Evolutionary conservation across 345 rosid genomes (phyloP).

Genomic region (Brassica juncea): DNA sequence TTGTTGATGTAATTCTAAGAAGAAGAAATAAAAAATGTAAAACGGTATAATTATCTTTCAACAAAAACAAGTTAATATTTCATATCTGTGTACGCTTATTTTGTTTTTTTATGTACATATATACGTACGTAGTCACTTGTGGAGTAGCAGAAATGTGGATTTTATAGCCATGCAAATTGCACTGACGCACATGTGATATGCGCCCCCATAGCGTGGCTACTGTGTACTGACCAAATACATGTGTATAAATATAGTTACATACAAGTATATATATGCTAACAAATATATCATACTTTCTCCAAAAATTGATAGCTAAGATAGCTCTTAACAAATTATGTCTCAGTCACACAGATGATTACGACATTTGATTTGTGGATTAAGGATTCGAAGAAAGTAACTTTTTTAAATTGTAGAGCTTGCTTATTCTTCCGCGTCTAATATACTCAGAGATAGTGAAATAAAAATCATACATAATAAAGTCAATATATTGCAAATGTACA

Average conservation of each 20-base stretch:
- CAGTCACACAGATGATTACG: not conserved
- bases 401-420: not conserved
- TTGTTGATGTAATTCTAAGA: conserved; percentile 12
- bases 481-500: no score
- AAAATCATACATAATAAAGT: no score
- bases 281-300: not conserved
- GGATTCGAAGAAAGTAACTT: not conserved
- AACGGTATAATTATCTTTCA: conserved; percentile 1
- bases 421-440: not conserved
- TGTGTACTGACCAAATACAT: not conserved
- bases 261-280: not conserved
- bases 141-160: conserved; percentile 6
- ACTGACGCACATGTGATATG: not conserved
- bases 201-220: not conserved
- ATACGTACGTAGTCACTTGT: not conserved
- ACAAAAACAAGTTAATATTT: conserved; percentile 12
- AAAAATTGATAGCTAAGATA: not conserved
- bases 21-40: conserved; percentile 2
- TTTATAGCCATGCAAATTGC: conserved; percentile 1
- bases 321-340: not conserved
- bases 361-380: not conserved
- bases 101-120: not conserved
- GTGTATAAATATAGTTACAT: not conserved
- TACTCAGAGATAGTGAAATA: no score
- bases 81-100: not conserved